Evolutionary conservation across 371 early-diverging fungal genomes (phyloP).

Genomic region (Phascolomyces articulosus): DNA sequence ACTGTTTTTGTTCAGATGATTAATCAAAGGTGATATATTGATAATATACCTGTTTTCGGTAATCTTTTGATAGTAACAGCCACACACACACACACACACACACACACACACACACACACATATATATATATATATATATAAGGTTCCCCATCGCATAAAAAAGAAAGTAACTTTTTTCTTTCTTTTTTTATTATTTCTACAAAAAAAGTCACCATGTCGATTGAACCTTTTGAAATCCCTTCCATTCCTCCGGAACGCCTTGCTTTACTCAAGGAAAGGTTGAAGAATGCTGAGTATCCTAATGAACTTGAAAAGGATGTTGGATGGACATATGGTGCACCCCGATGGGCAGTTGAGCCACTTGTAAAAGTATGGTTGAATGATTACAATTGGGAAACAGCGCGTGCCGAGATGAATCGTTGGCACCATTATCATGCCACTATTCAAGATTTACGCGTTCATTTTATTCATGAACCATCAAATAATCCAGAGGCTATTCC

Average conservation of each 20-base stretch:
- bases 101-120: too few relatives aligned
- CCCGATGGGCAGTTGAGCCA: slow-evolving; percentile 44
- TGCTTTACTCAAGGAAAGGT: slow-evolving; percentile 15
- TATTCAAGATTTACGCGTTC: slow-evolving; percentile 52
- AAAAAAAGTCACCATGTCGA: not conserved
- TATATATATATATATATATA: too few relatives aligned
- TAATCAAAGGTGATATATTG: too few relatives aligned
- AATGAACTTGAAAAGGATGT: slow-evolving; percentile 51
- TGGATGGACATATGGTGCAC: slow-evolving; percentile 57
- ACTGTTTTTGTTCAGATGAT: too few relatives aligned
- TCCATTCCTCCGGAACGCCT: slow-evolving; percentile 20
- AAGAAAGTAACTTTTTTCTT: too few relatives aligned
- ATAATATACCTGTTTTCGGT: too few relatives aligned
- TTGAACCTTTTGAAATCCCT: slow-evolving; percentile 33
- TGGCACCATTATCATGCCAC: slow-evolving; percentile 57
- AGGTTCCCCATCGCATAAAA: too few relatives aligned
- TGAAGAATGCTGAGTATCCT: slow-evolving; percentile 21
- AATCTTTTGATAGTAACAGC: too few relatives aligned
- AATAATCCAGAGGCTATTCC: slow-evolving; percentile 55
- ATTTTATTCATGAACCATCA: slow-evolving; percentile 64
- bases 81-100: too few relatives aligned
- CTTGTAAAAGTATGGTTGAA: slow-evolving; percentile 48
- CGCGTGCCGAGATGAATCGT: slow-evolving; percentile 40
- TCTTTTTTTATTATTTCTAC: not conserved
- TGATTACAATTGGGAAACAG: slow-evolving; percentile 47